Conservation (phyloP, 179 eudicot genomes). For the Silene coronaria region DNA sequence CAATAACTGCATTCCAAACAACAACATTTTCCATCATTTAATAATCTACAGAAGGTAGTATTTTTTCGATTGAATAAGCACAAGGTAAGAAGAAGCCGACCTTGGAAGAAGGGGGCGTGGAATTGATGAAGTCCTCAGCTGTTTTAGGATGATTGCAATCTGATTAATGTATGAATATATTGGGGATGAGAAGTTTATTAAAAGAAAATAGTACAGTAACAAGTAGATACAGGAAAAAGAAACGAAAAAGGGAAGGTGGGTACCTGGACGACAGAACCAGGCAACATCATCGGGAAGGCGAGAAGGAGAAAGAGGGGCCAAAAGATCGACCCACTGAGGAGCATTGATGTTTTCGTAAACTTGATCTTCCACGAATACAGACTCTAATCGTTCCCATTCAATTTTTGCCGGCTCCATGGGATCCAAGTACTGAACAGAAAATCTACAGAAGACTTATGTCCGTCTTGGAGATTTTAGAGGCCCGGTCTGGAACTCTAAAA, state of each 20-base stretch:
- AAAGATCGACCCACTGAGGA: slow-evolving; percentile 84
- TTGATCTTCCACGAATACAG: slow-evolving; percentile 52
- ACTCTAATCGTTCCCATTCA: slow-evolving; percentile 67
- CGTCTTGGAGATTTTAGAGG: not conserved
- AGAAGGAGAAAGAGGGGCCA: slow-evolving; percentile 28
- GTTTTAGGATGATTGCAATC: slow-evolving; percentile 89
- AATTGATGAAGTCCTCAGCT: slow-evolving; percentile 60
- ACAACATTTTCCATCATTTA: not conserved
- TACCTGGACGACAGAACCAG: slow-evolving; percentile 91
- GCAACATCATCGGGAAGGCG: slow-evolving; percentile 49
- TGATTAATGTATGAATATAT: slow-evolving; percentile 12
- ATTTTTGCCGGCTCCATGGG: slow-evolving; percentile 75
- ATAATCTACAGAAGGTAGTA: not conserved
- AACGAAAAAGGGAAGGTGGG: not conserved
- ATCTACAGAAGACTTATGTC: not conserved
- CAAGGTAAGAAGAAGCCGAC: slow-evolving; percentile 22
- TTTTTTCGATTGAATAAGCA: not conserved
- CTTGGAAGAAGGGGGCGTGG: slow-evolving; percentile 46
- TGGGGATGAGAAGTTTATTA: too few relatives aligned
- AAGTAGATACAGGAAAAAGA: not conserved
- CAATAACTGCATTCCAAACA: slow-evolving; percentile 34
- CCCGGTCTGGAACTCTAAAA: too few relatives aligned
- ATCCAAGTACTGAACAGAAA: not conserved
- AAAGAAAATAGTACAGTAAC: too few relatives aligned
- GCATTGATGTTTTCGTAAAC: slow-evolving; percentile 72